Conservation (phyloP, 192 early-diverging fungal genomes). For the Mortierella hygrophila region DNA sequence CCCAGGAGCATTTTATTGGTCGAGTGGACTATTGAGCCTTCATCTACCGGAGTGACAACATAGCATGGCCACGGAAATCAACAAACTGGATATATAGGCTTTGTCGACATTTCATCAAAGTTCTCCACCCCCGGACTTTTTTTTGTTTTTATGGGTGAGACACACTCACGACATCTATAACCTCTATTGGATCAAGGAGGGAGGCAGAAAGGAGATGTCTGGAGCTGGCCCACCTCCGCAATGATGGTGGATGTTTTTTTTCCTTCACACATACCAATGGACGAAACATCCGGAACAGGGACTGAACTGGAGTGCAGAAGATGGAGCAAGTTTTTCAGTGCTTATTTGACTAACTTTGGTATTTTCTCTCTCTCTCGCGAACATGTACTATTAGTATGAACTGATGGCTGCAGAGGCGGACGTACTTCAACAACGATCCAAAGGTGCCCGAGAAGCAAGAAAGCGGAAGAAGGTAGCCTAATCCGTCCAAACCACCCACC, state of each 20-base stretch:
- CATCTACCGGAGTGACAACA: no score
- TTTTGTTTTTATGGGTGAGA: not conserved
- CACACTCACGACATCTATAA: not conserved
- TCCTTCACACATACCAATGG: not conserved
- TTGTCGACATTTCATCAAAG: not conserved
- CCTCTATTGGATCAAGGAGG: not conserved
- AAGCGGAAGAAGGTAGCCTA: conserved; percentile 27
- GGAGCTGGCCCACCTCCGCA: not conserved
- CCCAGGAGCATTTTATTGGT: not conserved
- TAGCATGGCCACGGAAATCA: not conserved
- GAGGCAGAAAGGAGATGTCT: not conserved
- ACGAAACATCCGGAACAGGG: not conserved
- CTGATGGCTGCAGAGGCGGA: conserved; percentile 33
- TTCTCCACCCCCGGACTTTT: conserved; percentile 7
- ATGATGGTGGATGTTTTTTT: no score
- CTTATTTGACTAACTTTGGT: not conserved
- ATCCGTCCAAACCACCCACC: not conserved
- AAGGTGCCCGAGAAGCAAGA: conserved; percentile 32
- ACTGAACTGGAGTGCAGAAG: no score
- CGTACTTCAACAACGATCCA: conserved; percentile 14
- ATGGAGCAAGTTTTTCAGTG: not conserved
- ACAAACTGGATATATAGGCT: not conserved
- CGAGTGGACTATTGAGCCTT: no score
- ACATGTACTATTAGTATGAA: conserved; percentile 16
- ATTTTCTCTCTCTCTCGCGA: not conserved